Evolutionary conservation across 257 asterid species (phyloP), one percentile per base, ranked within the genome.

Genomic region (Verbena officinalis): DNA sequence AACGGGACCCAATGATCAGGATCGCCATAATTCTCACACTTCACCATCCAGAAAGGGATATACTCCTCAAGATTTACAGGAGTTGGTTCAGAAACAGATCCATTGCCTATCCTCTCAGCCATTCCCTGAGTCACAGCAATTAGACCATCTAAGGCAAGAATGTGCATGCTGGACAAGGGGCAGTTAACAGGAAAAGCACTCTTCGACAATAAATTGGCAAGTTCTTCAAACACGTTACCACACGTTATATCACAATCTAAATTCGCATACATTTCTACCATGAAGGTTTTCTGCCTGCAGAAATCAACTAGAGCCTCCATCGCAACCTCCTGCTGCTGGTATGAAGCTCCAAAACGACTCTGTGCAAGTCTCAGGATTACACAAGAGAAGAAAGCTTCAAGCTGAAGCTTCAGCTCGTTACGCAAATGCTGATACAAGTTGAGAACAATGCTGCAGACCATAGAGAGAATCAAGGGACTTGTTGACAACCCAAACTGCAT

Each of bases 251-350:
- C 97, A 61, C 99, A 90, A 70, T 93, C 97, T 49, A 90, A 82
- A 79, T 93, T 90, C 6, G 95, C 95, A 75, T 87, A 87, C 95
- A 87, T 84, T 79, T 90, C 99, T 49, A 83, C 95, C 95, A 93
- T 87, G 75, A 93, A 93, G 24, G 87, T 69, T 62, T 88, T 90
- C 84, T 93, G 97, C 82, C 96, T 65, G 67, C 99, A 93, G 71
- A 93, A 93, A 73, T 93, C 99, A 77, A 93, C 97, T 64, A 93
- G 79, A 59, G 96, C 95, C 81, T 93, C 99, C 99, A 93, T 93
- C n/a, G 91, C 88, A 57, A 84, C 97, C 85, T 93, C 99, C 77
- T 93, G 99, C 81, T 90, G 99, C 85, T 88, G 95, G 82, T 84
- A 90, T 5, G 97, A 84, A 65, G 96, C 88, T 53, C 99, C 99